Conservation (phyloP, 108 stramenopile species). For the Parmales sp. region DNA sequence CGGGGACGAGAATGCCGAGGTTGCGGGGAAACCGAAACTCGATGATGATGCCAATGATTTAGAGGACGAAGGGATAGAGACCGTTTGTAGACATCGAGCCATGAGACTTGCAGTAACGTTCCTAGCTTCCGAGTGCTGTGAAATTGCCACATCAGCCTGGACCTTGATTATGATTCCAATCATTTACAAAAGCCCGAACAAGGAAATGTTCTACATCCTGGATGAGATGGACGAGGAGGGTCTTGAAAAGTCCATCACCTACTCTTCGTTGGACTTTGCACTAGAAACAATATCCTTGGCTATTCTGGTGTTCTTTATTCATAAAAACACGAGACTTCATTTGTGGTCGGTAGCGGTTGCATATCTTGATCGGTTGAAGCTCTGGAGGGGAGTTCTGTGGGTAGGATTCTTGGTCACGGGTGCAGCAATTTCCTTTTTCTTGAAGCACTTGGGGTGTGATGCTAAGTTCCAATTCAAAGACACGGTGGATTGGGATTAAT, state of each 20-base stretch:
- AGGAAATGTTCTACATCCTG: not conserved
- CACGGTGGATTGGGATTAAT: not conserved
- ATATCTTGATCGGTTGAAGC: not conserved
- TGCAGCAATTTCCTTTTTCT: not conserved
- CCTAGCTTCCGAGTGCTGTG: not conserved
- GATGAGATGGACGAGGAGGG: not conserved
- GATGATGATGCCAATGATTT: not conserved
- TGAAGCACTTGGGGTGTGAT: not conserved
- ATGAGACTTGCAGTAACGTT: not conserved
- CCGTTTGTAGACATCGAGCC: not conserved
- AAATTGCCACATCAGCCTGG: slow-evolving; percentile 1
- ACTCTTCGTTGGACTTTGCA: not conserved
- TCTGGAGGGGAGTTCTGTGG: not conserved
- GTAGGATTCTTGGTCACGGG: not conserved
- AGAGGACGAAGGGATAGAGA: not conserved
- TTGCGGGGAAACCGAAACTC: not conserved
- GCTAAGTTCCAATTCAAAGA: not conserved
- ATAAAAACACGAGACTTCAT: not conserved
- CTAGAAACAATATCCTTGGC: not conserved
- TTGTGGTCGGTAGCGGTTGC: not conserved
- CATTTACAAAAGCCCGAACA: not conserved
- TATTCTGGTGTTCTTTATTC: not conserved
- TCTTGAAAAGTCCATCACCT: not conserved
- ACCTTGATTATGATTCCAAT: not conserved
- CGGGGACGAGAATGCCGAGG: not conserved